phyloP scores from a whole-genome alignment of 176 grass and related monocot genomes.

The Oryza brachyantha region DNA sequence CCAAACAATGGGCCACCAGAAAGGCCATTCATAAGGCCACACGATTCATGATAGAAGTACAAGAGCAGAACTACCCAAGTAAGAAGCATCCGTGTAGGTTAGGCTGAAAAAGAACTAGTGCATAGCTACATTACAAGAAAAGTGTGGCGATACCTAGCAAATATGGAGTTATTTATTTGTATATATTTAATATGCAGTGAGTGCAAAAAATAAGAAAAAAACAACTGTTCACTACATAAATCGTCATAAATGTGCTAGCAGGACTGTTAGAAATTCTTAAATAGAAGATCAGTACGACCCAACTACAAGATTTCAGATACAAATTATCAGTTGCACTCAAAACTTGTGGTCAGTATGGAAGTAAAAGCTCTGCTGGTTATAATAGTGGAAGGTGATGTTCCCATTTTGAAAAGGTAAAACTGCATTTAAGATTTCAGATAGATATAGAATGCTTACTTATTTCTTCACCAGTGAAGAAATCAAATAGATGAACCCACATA shows the following conservation, averaged over 20 bases:
- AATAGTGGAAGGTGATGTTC: neutral
- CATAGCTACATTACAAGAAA: neutral
- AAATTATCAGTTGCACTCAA: neutral
- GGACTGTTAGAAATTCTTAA: neutral
- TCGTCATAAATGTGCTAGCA: neutral
- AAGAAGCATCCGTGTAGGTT: neutral
- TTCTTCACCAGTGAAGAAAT: slow-evolving; percentile 97
- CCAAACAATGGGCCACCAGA: neutral
- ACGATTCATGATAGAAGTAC: neutral
- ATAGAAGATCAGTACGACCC: neutral
- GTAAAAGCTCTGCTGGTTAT: neutral
- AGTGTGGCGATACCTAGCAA: neutral
- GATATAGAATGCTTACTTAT: slow-evolving; percentile 55
- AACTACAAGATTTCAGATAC: neutral
- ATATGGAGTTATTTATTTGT: neutral
- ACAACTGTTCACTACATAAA: neutral
- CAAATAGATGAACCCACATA: slow-evolving; percentile 90
- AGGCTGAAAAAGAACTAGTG: neutral
- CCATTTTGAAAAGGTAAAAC: neutral
- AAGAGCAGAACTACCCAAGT: neutral
- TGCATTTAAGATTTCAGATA: neutral
- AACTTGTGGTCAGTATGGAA: neutral
- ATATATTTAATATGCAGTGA: no score
- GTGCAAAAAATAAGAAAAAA: no score
- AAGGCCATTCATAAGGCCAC: neutral